phyloP scores from a whole-genome alignment of 306 rosid genomes.

The Quercus agrifolia region DNA sequence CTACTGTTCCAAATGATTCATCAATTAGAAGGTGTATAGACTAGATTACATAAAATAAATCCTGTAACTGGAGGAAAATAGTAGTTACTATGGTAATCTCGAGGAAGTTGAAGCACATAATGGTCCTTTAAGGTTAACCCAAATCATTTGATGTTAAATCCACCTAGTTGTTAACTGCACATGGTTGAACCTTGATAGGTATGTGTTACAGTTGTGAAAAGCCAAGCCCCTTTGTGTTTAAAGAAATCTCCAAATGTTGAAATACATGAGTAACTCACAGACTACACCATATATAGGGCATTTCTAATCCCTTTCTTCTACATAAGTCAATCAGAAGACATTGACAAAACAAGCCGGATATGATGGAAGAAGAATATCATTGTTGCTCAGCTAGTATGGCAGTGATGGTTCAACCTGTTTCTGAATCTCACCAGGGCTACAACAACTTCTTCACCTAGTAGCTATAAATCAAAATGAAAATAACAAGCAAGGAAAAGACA shows the following conservation, averaged over 20 bases:
- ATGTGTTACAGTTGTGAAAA: neutral
- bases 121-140: neutral
- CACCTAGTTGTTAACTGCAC: neutral
- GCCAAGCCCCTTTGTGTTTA: neutral
- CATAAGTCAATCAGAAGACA: neutral
- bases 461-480: neutral
- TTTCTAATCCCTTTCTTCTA: neutral
- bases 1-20: neutral
- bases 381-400: neutral
- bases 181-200: neutral
- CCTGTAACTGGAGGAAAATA: neutral
- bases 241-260: slow-evolving; percentile 14
- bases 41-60: neutral
- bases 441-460: neutral
- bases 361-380: neutral
- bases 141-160: neutral
- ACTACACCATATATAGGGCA: neutral
- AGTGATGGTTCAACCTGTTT: neutral
- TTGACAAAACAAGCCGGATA: neutral
- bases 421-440: neutral
- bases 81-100: neutral
- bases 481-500: slow-evolving; percentile 14
- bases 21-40: neutral
- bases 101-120: neutral
- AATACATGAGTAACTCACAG: too few species aligned